phyloP scores from a whole-genome alignment of 306 rosid genomes.

The Pueraria montana region DNA sequence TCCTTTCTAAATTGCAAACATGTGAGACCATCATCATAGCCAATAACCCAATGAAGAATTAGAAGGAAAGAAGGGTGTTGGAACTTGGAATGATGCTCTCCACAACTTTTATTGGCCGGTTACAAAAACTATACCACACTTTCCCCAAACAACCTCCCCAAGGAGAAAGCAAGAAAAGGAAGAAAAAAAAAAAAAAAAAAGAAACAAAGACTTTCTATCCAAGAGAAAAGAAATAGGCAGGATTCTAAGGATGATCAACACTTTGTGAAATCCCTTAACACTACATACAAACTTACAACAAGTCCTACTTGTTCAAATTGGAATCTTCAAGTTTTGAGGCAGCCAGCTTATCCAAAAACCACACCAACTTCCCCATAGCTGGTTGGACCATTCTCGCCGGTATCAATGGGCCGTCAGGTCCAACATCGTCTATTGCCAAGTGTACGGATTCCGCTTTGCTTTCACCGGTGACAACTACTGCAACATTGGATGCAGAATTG shows the following conservation, averaged over 20 bases:
- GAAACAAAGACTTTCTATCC: constrained; percentile 57
- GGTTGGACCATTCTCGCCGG: constrained; percentile 91
- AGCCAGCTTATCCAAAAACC: constrained; percentile 94
- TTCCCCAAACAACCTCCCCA: constrained; percentile 56
- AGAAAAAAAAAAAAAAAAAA: too few relatives aligned
- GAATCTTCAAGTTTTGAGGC: constrained; percentile 81
- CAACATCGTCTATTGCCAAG: constrained; percentile 67
- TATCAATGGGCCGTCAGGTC: constrained; percentile 59
- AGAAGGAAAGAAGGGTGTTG: constrained; percentile 28
- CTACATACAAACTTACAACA: constrained; percentile 74
- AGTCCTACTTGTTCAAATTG: constrained; percentile 64
- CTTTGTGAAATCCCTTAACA: constrained; percentile 57
- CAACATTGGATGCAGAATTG: constrained; percentile 95
- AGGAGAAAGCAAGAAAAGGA: constrained; percentile 55
- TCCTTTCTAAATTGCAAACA: constrained; percentile 49
- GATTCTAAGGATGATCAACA: constrained; percentile 53
- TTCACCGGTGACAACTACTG: constrained; percentile 73
- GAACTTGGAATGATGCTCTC: constrained; percentile 55
- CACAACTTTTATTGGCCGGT: constrained; percentile 64
- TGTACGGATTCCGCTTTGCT: constrained; percentile 83
- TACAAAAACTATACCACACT: constrained; percentile 62
- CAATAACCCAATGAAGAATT: constrained; percentile 46
- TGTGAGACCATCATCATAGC: constrained; percentile 48
- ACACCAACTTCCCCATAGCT: constrained; percentile 75
- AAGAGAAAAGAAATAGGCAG: constrained; percentile 46